These are phyloP conservation scores for Paraphaeosphaeria minitans DNA, from an alignment of 2,329 filamentous ascomycete species.

Conservation along the genomic window DNA sequence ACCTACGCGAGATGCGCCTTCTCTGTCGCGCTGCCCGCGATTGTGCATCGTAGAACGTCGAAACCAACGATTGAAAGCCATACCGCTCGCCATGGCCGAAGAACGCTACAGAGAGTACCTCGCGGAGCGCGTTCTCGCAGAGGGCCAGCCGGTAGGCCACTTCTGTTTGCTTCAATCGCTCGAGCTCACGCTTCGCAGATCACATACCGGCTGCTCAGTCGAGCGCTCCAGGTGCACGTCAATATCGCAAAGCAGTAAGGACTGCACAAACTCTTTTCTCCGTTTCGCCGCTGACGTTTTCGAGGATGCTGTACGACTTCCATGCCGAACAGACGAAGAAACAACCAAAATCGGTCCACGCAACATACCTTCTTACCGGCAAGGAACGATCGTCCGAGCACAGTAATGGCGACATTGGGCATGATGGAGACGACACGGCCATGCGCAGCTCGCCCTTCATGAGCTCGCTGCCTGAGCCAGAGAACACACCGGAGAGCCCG, in stretches of 20 bases:
- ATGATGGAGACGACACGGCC: constrained; percentile 67
- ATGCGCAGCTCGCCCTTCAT: constrained; percentile 71
- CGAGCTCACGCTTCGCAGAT: constrained; percentile 60
- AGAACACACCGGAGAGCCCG: constrained; percentile 51
- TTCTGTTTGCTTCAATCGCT: neutral
- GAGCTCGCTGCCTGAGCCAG: constrained; percentile 64
- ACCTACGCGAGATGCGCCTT: constrained; percentile 27
- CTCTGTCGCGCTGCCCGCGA: constrained; percentile 9
- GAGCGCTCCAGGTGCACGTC: constrained; percentile 81
- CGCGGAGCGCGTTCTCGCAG: constrained; percentile 75
- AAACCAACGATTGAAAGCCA: neutral
- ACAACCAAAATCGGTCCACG: constrained; percentile 76
- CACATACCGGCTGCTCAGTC: constrained; percentile 84
- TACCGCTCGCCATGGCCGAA: constrained; percentile 51
- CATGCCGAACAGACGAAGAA: constrained; percentile 77
- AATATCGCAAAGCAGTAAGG: constrained; percentile 86
- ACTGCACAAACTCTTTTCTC: neutral
- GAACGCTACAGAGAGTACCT: constrained; percentile 72
- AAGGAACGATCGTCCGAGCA: constrained; percentile 53
- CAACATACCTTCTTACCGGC: constrained; percentile 88
- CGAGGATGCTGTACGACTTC: constrained; percentile 85
- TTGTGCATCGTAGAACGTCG: neutral
- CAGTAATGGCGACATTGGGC: constrained; percentile 46
- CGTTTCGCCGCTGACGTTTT: constrained; percentile 22
- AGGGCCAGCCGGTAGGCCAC: constrained; percentile 68